Evolutionary conservation across 108 stramenopile genomes (phyloP).

Genomic region (Stephanodiscus triporus): DNA sequence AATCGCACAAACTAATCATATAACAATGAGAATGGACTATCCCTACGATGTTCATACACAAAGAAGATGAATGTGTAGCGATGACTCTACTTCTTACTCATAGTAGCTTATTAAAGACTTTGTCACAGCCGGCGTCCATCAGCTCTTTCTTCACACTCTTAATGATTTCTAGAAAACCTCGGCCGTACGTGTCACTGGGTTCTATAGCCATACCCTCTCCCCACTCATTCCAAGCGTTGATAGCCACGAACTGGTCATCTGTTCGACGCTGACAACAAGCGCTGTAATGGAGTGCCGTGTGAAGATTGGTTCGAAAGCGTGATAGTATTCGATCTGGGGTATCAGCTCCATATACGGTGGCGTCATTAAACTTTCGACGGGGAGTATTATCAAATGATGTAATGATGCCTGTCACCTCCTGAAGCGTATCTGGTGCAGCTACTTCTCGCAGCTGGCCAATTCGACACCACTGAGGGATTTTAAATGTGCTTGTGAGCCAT

Average conservation of each 20-base stretch:
- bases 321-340: slow-evolving; percentile 38
- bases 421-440: slow-evolving; percentile 9
- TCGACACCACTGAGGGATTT: slow-evolving; percentile 58
- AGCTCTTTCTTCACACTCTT: slow-evolving; percentile 28
- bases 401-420: slow-evolving; percentile 57
- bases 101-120: no score
- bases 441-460: neutral
- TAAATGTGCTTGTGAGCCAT: slow-evolving; percentile 32
- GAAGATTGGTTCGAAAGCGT: slow-evolving; percentile 43
- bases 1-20: no score
- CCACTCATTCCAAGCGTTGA: slow-evolving; percentile 81
- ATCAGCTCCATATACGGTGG: slow-evolving; percentile 35
- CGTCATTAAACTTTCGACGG: slow-evolving; percentile 51
- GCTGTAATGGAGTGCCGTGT: slow-evolving; percentile 54
- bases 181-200: slow-evolving; percentile 61
- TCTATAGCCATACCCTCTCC: slow-evolving; percentile 78
- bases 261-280: slow-evolving; percentile 48
- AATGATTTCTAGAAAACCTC: slow-evolving; percentile 53
- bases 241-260: slow-evolving; percentile 54
- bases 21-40: no score
- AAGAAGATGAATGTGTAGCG: no score
- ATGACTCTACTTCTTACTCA: no score
- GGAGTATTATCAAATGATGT: slow-evolving; percentile 80
- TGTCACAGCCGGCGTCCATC: neutral
- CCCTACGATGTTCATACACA: no score